These are phyloP conservation scores for Penicillium concentricum DNA, from an alignment of 2,329 filamentous ascomycete genomes.

Conservation along the genomic window DNA sequence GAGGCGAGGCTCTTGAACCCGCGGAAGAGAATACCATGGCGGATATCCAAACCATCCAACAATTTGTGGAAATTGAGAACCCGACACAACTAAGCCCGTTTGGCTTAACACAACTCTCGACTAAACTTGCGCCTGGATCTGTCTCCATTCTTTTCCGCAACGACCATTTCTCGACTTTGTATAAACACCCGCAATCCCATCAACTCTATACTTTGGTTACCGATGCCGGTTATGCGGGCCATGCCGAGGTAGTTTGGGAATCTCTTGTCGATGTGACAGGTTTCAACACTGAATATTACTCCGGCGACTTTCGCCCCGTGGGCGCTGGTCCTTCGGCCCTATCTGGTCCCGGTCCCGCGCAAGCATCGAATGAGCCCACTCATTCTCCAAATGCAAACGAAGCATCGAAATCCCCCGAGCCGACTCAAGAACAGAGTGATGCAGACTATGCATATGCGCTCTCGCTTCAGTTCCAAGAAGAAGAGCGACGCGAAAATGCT, in stretches of 20 bases:
- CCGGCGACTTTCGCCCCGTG: conserved; percentile 86
- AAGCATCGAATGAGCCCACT: conserved; percentile 26
- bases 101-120: conserved; percentile 72
- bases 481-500: conserved; percentile 67
- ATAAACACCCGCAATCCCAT: conserved; percentile 76
- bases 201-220: conserved; percentile 83
- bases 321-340: conserved; percentile 52
- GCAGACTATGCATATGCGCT: conserved; percentile 80
- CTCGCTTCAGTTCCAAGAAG: conserved; percentile 89
- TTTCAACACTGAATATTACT: conserved; percentile 76
- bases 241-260: conserved; percentile 95
- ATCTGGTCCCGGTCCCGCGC: conserved; percentile 32
- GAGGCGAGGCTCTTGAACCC: conserved; percentile 58
- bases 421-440: conserved; percentile 65
- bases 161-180: conserved; percentile 93
- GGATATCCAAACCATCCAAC: conserved; percentile 80
- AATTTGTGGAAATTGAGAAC: conserved; percentile 69
- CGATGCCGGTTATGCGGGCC: conserved; percentile 82
- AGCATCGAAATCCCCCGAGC: conserved; percentile 17
- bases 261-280: conserved; percentile 86
- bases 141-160: conserved; percentile 94
- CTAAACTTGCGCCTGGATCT: conserved; percentile 70
- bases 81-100: conserved; percentile 84
- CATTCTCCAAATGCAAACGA: conserved; percentile 10
- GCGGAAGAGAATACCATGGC: conserved; percentile 78